These are phyloP conservation scores for Glebionis coronaria DNA, from an alignment of 129 eudicot species.

Conservation along the genomic window DNA sequence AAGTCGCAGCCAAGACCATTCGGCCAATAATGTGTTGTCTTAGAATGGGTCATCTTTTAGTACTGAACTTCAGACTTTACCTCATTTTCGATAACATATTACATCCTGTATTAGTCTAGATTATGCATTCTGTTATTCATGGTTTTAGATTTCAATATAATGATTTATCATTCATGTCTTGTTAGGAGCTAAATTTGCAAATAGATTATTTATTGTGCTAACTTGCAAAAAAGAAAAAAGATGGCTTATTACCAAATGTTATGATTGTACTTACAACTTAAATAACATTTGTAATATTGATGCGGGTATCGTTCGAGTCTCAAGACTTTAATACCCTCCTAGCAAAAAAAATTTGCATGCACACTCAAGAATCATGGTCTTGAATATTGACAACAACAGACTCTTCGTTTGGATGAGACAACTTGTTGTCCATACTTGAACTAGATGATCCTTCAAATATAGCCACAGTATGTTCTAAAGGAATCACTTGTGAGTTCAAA, in stretches of 20 bases:
- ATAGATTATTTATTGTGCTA: slow-evolving; percentile 6
- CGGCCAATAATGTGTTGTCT: too few species aligned
- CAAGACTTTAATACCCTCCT: slow-evolving; percentile 16
- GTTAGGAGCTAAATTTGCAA: neutral
- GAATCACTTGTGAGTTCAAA: slow-evolving; percentile 18
- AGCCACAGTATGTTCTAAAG: slow-evolving; percentile 29
- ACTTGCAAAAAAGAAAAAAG: slow-evolving; percentile 1
- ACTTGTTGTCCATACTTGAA: slow-evolving; percentile 34
- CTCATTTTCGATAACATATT: too few species aligned
- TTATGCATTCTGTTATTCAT: too few species aligned
- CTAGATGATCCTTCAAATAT: slow-evolving; percentile 38
- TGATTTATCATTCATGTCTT: too few species aligned
- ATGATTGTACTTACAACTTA: slow-evolving; percentile 26
- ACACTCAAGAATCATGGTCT: slow-evolving; percentile 24
- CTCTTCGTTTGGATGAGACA: slow-evolving; percentile 25
- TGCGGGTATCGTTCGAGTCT: slow-evolving; percentile 7
- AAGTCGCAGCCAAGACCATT: too few species aligned
- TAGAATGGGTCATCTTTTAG: too few species aligned
- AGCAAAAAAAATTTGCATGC: slow-evolving; percentile 17
- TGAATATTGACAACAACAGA: slow-evolving; percentile 23
- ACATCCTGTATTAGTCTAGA: too few species aligned
- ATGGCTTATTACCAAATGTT: slow-evolving; percentile 24
- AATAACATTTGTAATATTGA: slow-evolving; percentile 11
- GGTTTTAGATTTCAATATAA: too few species aligned
- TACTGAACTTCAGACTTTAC: too few species aligned